phyloP scores from a whole-genome alignment of 2,329 filamentous ascomycete species.

The Cordyceps cateniannulata region DNA sequence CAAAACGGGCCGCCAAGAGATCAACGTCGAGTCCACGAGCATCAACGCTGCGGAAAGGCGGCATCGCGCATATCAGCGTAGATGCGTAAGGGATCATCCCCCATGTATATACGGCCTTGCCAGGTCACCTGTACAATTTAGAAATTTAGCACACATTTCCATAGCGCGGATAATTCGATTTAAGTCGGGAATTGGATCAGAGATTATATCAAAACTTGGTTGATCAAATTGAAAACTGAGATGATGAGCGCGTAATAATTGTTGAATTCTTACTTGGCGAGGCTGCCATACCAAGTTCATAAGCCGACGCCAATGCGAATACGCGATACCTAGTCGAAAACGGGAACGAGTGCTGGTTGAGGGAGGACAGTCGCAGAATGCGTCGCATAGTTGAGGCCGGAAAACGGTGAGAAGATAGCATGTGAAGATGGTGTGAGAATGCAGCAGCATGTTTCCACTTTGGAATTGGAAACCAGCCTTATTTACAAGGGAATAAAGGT shows the following conservation, averaged over 20 bases:
- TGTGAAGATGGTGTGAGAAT: constrained; percentile 12
- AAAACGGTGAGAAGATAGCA: not conserved
- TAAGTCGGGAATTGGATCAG: not conserved
- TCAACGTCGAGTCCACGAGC: not conserved
- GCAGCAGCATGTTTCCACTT: constrained; percentile 6
- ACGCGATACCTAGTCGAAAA: not conserved
- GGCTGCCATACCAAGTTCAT: too few relatives aligned
- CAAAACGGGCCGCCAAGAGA: not conserved
- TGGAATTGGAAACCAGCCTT: not conserved
- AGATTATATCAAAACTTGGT: not conserved
- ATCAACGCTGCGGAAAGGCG: not conserved
- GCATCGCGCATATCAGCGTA: constrained; percentile 2
- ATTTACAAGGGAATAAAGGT: not conserved
- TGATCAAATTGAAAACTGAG: not conserved
- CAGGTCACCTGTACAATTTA: not conserved
- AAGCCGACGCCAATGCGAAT: not conserved
- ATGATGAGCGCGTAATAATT: too few relatives aligned
- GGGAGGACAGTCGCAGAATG: not conserved
- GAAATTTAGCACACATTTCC: not conserved
- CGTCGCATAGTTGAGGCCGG: not conserved
- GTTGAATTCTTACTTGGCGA: too few relatives aligned
- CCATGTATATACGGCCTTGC: constrained; percentile 2
- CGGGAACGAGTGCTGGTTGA: constrained; percentile 5
- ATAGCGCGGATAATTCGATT: not conserved
- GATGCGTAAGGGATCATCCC: not conserved